Evolutionary conservation across 73 alveolate species (phyloP), one percentile per base, ranked within the genome.

Genomic region (Paramecium sexaurelia): DNA sequence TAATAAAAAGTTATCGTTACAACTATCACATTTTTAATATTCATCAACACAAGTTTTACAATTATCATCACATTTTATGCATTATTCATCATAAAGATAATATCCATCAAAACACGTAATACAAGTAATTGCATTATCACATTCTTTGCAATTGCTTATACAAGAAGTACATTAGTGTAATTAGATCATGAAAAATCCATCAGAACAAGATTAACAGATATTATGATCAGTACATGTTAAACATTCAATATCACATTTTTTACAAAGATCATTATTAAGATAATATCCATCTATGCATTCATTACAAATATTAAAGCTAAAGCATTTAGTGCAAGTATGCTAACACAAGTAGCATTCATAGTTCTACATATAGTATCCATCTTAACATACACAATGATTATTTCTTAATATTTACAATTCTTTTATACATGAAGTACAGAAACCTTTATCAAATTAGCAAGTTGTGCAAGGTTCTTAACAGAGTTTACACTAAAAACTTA

Each of bases 211-310:
- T 66, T 22, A 24, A n/a, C 84, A 66, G 37, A 4, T 13, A 3
- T 66, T 47, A 24, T 27, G 84, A n/a, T 37, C 45, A 19, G 22
- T 43, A n/a, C 90, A 78, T 19, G 43, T 78, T 20, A 17, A 24
- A 26, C 90, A 78, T 24, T 17, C 1, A 24, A 3, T 17, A 40
- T 78, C 71, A 78, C 90, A 78, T 24, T 19, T 9, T 19, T 17
- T 0, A 78, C 90, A 78, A 2, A 41, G 39, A 24, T 45, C 73
- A 29, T 22, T 11, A 29, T 20, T 1, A 13, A 78, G 32, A 45
- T 40, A 78, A 40, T 78, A 78, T 39, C 90, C 90, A 78, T 78
- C 90, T 40, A 78, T 40, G 27, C 90, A 78, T 13, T 13, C 68
- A 41, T 24, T 78, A 78, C 90, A 78, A 24, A 41, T 78, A 15